Evolutionary conservation across 352 stramenopile species (phyloP).

Genomic region (Blastocystis sp.): DNA sequence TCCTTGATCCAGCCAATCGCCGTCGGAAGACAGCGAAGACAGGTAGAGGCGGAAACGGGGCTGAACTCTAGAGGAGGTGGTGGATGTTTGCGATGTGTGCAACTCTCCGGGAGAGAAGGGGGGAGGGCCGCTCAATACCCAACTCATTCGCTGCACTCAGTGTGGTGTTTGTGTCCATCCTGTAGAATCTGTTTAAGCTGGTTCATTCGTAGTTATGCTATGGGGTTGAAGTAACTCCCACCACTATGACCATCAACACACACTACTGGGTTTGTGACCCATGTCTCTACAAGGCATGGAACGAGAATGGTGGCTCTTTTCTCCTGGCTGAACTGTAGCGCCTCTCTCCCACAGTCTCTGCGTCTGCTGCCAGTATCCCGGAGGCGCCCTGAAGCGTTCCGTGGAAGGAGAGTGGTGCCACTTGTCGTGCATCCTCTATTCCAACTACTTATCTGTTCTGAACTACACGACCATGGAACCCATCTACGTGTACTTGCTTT

Average conservation of each 20-base stretch:
- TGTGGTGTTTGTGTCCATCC: constrained; percentile 26
- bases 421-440: constrained; percentile 10
- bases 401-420: constrained; percentile 47
- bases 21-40: not conserved
- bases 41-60: not conserved
- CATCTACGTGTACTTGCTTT: not conserved
- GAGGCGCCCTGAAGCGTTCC: constrained; percentile 22
- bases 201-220: constrained; percentile 11
- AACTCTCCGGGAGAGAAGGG: not conserved
- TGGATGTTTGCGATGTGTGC: constrained; percentile 46
- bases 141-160: not conserved
- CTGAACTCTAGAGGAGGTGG: not conserved
- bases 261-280: constrained; percentile 45
- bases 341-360: not conserved
- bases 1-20: constrained; percentile 8
- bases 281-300: constrained; percentile 45
- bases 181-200: not conserved
- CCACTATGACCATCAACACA: not conserved
- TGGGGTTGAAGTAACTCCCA: not conserved
- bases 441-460: constrained; percentile 2
- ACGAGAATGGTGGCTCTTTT: not conserved
- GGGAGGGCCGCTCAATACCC: not conserved
- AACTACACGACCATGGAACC: constrained; percentile 19
- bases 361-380: constrained; percentile 8
- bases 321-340: not conserved